Percentiles rank a stretch among this genome's conserved stretches.
These are phyloP conservation scores for Friedmanniomyces simplex DNA, from an alignment of 495 filamentous ascomycete genomes.

Conservation along the genomic window DNA sequence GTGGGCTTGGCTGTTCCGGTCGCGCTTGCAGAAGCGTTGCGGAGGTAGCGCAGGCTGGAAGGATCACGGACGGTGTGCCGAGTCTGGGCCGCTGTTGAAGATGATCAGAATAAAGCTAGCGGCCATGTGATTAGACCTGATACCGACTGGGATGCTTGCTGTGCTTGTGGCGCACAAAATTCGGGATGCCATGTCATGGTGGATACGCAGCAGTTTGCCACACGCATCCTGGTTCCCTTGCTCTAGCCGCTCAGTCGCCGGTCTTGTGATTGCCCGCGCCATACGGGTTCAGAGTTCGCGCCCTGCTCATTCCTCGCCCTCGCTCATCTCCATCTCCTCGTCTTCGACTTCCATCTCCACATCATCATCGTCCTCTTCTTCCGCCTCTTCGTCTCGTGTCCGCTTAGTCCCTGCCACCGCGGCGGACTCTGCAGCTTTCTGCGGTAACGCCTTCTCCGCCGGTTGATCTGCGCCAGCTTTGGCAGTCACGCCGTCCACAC, in stretches of 20 bases:
- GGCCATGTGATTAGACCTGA: too few species aligned
- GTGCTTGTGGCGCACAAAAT: background rate
- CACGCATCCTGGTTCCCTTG: too few species aligned
- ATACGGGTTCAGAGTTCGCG: too few species aligned
- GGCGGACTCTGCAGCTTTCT: slow-evolving; percentile 4
- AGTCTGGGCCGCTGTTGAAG: too few species aligned
- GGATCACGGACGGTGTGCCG: background rate
- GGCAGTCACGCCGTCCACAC: slow-evolving; percentile 39
- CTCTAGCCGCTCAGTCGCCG: too few species aligned
- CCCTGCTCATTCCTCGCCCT: slow-evolving; percentile 22
- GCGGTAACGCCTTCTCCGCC: slow-evolving; percentile 11
- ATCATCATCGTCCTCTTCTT: slow-evolving; percentile 30
- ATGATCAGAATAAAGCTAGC: background rate
- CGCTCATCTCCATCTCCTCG: slow-evolving; percentile 30
- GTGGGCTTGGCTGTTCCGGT: slow-evolving; percentile 63
- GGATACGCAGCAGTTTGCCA: too few species aligned
- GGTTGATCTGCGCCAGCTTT: too few species aligned
- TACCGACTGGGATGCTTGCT: too few species aligned
- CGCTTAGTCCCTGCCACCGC: slow-evolving; percentile 23
- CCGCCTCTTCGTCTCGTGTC: slow-evolving; percentile 23
- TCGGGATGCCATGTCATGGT: background rate
- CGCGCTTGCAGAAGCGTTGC: slow-evolving; percentile 28
- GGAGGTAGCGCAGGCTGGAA: too few species aligned
- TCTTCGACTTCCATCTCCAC: slow-evolving; percentile 30
- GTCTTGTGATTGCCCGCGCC: too few species aligned